Evolutionary conservation across 2,329 filamentous ascomycete species (phyloP).

Genomic region (Cladosporium sp.): DNA sequence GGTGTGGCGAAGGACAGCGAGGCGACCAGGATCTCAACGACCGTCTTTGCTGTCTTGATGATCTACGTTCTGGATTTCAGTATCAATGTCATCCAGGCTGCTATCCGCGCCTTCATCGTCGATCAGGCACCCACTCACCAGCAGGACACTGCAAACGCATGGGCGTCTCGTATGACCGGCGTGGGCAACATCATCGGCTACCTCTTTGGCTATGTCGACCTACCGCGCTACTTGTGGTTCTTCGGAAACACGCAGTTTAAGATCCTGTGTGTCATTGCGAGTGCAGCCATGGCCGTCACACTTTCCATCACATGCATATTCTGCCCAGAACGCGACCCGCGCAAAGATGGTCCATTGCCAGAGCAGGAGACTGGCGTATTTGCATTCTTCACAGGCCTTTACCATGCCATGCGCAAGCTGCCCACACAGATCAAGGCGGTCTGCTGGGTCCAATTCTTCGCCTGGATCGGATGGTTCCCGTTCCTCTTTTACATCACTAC

Average conservation of each 20-base stretch:
- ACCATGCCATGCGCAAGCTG: slow-evolving; percentile 69
- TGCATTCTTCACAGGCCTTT: slow-evolving; percentile 74
- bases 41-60: slow-evolving; percentile 75
- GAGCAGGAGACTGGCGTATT: slow-evolving; percentile 61
- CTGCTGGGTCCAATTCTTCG: slow-evolving; percentile 60
- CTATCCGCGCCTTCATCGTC: slow-evolving; percentile 85
- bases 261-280: slow-evolving; percentile 80
- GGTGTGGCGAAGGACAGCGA: slow-evolving; percentile 62
- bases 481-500: slow-evolving; percentile 90
- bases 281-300: slow-evolving; percentile 64
- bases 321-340: slow-evolving; percentile 76
- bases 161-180: slow-evolving; percentile 82
- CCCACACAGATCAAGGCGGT: slow-evolving; percentile 79
- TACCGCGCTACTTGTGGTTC: slow-evolving; percentile 70
- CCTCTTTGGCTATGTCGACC: slow-evolving; percentile 75
- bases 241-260: slow-evolving; percentile 90
- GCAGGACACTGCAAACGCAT: slow-evolving; percentile 88
- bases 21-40: slow-evolving; percentile 61
- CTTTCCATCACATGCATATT: slow-evolving; percentile 63
- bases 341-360: slow-evolving; percentile 60
- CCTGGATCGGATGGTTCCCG: slow-evolving; percentile 94
- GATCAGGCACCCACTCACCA: slow-evolving; percentile 90
- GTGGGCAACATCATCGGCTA: slow-evolving; percentile 90
- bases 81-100: slow-evolving; percentile 93
- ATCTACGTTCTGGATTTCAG: slow-evolving; percentile 91